Percentiles rank a stretch among this genome's conserved stretches.
Conservation (phyloP, 768 basidiomycete species). For the Lanmaoa rubissima region DNA sequence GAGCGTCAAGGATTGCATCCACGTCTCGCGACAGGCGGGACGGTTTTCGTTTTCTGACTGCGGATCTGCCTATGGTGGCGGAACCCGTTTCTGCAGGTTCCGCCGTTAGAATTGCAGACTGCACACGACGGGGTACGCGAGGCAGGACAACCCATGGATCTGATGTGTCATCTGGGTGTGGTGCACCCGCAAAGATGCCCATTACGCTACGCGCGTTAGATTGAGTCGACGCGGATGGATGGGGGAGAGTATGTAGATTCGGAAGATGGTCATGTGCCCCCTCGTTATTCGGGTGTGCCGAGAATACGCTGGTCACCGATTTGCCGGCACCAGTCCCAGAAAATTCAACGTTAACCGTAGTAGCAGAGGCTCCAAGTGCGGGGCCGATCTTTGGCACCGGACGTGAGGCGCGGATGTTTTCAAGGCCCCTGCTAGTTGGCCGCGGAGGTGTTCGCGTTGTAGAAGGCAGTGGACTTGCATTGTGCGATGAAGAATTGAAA, state of each 20-base stretch:
- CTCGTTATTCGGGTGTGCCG: conserved; percentile 28
- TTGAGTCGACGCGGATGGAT: conserved; percentile 9
- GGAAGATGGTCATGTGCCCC: conserved; percentile 8
- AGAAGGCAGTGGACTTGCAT: conserved; percentile 10
- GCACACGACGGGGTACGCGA: conserved; percentile 32
- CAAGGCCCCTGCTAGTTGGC: conserved; percentile 27
- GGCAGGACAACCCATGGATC: conserved; percentile 79
- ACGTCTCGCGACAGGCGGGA: conserved; percentile 59
- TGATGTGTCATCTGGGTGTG: conserved; percentile 38
- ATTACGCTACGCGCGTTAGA: conserved; percentile 48
- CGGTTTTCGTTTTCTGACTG: conserved; percentile 12
- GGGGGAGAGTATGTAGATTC: conserved; percentile 13
- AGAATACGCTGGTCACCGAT: conserved; percentile 46
- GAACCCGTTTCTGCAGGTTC: conserved; percentile 13
- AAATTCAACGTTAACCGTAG: conserved; percentile 96
- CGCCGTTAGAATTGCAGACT: conserved; percentile 25
- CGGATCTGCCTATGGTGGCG: conserved; percentile 20
- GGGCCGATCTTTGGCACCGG: conserved; percentile 79
- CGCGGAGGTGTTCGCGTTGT: conserved; percentile 26
- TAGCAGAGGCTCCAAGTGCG: conserved; percentile 82
- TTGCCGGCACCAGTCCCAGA: conserved; percentile 66
- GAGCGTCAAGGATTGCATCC: conserved; percentile 73
- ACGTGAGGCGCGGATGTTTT: conserved; percentile 34
- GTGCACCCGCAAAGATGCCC: conserved; percentile 93
- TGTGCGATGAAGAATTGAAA: conserved; percentile 47